Conservation (phyloP, 2,329 filamentous ascomycete genomes). For the Arthrinium phaeospermum region DNA sequence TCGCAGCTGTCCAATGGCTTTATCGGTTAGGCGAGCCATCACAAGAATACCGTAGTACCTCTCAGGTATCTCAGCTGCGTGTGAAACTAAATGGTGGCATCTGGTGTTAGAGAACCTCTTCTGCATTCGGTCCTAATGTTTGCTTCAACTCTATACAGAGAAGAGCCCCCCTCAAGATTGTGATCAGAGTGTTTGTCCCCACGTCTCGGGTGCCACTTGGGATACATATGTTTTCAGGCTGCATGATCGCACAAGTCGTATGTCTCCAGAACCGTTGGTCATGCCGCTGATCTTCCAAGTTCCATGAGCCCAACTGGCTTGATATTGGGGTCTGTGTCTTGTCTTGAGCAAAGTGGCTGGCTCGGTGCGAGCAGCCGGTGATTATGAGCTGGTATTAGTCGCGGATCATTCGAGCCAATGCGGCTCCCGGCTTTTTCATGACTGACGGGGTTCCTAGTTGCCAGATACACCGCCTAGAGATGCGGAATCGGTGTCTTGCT, state of each 20-base stretch:
- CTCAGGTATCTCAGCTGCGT: slow-evolving; percentile 6
- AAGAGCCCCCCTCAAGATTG: background rate
- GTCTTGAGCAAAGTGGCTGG: background rate
- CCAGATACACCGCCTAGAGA: background rate
- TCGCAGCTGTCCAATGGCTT: slow-evolving; percentile 5
- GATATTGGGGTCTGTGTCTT: background rate
- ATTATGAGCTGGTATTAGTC: background rate
- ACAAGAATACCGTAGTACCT: slow-evolving; percentile 12
- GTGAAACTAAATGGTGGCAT: slow-evolving; percentile 13
- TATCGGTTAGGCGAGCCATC: slow-evolving; percentile 10
- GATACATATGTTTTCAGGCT: slow-evolving; percentile 1
- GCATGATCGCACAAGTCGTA: background rate
- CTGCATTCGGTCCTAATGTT: slow-evolving; percentile 15
- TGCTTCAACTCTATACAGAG: slow-evolving; percentile 2
- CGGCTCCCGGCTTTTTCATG: background rate
- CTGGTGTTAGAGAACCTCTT: slow-evolving; percentile 1
- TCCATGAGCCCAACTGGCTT: background rate
- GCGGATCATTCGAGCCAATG: background rate
- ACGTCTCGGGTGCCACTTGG: slow-evolving; percentile 11
- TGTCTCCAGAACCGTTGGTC: background rate
- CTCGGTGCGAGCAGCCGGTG: background rate
- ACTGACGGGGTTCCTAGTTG: background rate
- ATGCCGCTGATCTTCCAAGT: background rate
- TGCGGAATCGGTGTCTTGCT: too few species aligned
- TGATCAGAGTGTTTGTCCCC: slow-evolving; percentile 16